Conservation (phyloP, 2,329 filamentous ascomycete species). For the Chrysoporthe puriensis region DNA sequence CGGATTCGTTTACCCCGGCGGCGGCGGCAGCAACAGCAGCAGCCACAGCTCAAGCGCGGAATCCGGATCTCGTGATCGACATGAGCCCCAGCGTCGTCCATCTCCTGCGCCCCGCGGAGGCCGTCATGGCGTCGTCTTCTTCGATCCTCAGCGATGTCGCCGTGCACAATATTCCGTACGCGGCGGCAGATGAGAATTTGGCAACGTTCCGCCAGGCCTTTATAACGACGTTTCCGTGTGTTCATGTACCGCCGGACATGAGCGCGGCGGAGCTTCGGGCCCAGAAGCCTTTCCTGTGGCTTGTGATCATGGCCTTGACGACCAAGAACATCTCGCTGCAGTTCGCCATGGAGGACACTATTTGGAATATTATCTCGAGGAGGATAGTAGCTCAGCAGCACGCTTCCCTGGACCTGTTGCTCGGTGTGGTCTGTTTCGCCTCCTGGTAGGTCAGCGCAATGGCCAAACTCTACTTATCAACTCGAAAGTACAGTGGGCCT, state of each 20-base stretch:
- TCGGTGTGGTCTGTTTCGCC: constrained; percentile 24
- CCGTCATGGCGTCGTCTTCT: neutral
- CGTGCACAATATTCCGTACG: neutral
- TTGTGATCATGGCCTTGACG: constrained; percentile 21
- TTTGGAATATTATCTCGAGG: constrained; percentile 25
- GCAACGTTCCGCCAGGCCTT: constrained; percentile 6
- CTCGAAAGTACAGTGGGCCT: neutral
- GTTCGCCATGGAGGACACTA: constrained; percentile 29
- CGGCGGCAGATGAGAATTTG: constrained; percentile 2
- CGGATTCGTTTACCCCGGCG: neutral
- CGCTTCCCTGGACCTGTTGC: constrained; percentile 23
- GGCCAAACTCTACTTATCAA: too few relatives aligned
- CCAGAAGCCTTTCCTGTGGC: constrained; percentile 18
- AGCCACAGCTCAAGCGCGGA: neutral
- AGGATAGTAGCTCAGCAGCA: constrained; percentile 22
- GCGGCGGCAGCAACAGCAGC: neutral
- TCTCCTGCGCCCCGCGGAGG: neutral
- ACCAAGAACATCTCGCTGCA: constrained; percentile 10
- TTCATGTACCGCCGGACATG: constrained; percentile 5
- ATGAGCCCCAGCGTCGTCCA: constrained; percentile 6
- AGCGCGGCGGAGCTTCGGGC: constrained; percentile 9
- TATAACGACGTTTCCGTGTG: constrained; percentile 10
- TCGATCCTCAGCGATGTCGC: constrained; percentile 4
- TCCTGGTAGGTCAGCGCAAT: constrained; percentile 14
- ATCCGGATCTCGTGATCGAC: constrained; percentile 15